phyloP scores from a whole-genome alignment of 2,329 filamentous ascomycete species.

The Sordariomycetes sp. region DNA sequence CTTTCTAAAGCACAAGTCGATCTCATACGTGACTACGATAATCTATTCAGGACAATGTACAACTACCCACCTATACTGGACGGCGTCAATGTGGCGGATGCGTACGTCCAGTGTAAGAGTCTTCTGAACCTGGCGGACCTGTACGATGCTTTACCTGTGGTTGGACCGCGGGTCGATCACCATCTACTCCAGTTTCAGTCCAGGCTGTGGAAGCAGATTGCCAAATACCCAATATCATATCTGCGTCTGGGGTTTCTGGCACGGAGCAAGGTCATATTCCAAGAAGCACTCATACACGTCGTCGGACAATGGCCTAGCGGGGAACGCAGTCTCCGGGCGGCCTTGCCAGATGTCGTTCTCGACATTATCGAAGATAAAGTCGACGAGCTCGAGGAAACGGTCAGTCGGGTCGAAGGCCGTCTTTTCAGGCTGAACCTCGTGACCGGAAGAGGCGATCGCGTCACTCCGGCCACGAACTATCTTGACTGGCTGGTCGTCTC shows the following conservation, averaged over 20 bases:
- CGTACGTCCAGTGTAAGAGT: conserved; percentile 90
- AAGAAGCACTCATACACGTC: conserved; percentile 84
- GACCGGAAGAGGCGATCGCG: conserved; percentile 71
- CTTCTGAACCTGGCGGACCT: conserved; percentile 84
- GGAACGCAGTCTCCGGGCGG: conserved; percentile 64
- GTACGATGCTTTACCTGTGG: conserved; percentile 83
- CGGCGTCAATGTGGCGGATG: conserved; percentile 79
- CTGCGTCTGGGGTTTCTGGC: conserved; percentile 82
- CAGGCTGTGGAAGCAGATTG: conserved; percentile 89
- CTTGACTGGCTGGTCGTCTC: conserved; percentile 84
- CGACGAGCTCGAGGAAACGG: conserved; percentile 78
- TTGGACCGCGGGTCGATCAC: conserved; percentile 85
- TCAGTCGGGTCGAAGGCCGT: conserved; percentile 69
- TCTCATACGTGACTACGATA: conserved; percentile 85
- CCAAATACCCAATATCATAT: conserved; percentile 90
- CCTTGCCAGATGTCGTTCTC: conserved; percentile 66
- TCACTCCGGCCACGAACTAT: conserved; percentile 70
- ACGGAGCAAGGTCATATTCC: conserved; percentile 73
- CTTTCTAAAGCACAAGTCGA: conserved; percentile 59
- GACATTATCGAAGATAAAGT: conserved; percentile 94
- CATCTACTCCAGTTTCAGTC: conserved; percentile 88
- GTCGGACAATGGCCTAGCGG: conserved; percentile 89
- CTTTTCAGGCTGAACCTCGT: conserved; percentile 75
- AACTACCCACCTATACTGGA: conserved; percentile 81
- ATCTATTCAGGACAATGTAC: conserved; percentile 92